These are phyloP conservation scores for Myxozyma sirexii DNA, from an alignment of 805 yeast species.

Conservation along the genomic window DNA sequence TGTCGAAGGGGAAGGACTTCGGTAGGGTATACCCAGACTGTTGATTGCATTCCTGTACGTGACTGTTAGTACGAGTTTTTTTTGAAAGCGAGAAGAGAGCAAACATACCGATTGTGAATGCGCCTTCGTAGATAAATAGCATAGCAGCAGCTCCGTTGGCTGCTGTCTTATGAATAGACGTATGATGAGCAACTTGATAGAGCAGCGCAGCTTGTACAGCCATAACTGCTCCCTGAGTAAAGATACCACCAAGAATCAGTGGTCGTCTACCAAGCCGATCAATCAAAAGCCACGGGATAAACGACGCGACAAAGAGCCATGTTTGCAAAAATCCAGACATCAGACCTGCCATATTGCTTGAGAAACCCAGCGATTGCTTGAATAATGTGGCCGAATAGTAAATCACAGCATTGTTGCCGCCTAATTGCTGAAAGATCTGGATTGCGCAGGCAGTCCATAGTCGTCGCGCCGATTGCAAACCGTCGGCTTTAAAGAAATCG, in stretches of 20 bases:
- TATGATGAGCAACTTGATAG: constrained; percentile 20
- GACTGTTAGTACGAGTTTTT: not conserved
- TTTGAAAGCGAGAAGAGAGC: not conserved
- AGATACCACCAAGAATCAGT: constrained; percentile 26
- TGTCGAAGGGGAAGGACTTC: constrained; percentile 19
- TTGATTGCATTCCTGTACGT: constrained; percentile 15
- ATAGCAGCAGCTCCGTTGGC: constrained; percentile 27
- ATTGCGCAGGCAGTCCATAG: constrained; percentile 13
- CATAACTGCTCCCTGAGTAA: constrained; percentile 15
- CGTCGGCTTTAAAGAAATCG: constrained; percentile 1
- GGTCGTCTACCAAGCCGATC: constrained; percentile 64
- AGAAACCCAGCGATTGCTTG: constrained; percentile 20
- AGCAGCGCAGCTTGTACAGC: constrained; percentile 20
- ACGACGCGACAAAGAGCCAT: constrained; percentile 49
- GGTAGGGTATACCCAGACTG: constrained; percentile 31
- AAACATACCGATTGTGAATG: constrained; percentile 16
- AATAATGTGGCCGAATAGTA: constrained; percentile 49
- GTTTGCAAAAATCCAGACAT: constrained; percentile 22
- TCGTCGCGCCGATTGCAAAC: constrained; percentile 5
- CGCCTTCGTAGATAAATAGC: constrained; percentile 22
- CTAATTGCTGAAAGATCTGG: constrained; percentile 17
- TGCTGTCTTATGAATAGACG: constrained; percentile 1
- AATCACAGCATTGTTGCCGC: constrained; percentile 29
- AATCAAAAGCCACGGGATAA: constrained; percentile 61
- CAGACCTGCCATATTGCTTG: constrained; percentile 5